Evolutionary conservation across 306 rosid genomes (phyloP), one percentile per base, ranked within the genome.

Genomic region (Geum urbanum): DNA sequence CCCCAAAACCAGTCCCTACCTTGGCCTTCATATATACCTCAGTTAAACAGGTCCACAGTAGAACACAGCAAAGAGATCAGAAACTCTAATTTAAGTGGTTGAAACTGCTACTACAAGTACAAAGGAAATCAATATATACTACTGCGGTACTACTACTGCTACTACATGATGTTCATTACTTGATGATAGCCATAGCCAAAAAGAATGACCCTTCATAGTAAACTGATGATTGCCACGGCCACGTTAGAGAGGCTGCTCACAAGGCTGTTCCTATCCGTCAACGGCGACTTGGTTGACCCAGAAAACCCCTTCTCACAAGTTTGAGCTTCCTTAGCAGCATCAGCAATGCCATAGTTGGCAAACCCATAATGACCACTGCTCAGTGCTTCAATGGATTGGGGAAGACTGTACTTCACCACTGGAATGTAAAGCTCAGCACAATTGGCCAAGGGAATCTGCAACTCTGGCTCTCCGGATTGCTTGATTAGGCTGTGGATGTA

Each of bases 381-480:
- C 63, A 91, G 66, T 4, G 96, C 94, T 49, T 91, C 90, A 73
- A 88, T 87, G 2, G 96, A 92, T 63, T 91, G 94, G 6, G 97
- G 96, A 0, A 91, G 81, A 75, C 71, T 91, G 63, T 80, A 91
- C 51, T 81, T 91, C 69, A 91, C 97, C 9, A 85, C 77, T 3
- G 91, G 97, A 12, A 91, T 89, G 63, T 86, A 91, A 47, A 88
- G 67, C 69, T 91, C 92, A 16, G 96, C 97, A 60, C 96, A 91
- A 78, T 78, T 77, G 8, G 97, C 96, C 76, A 91, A 60, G 16
- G 85, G 74, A 47, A 81, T 84, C 80, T 91, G 90, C 58, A 85
- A 7, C 2, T 54, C 18, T 66, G 45, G 35, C 4, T 73, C 74
- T 46, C 72, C 71, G 20, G 64, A 54, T 19, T 69, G 47, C 78